Evolutionary conservation across 2,329 filamentous ascomycete species (phyloP).

Genomic region (Sarocladium oryzae): DNA sequence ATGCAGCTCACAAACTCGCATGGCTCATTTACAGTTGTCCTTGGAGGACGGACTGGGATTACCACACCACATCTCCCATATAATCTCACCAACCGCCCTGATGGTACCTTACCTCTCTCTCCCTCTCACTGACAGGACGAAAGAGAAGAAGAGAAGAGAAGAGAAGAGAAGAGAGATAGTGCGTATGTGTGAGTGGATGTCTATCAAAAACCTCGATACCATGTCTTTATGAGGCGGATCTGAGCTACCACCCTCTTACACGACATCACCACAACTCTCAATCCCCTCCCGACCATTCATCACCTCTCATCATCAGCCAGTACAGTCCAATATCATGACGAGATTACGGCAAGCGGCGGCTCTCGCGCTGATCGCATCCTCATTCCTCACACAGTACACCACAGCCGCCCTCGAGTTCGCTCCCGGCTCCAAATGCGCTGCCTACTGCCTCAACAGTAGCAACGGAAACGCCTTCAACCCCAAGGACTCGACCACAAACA

Average conservation of each 20-base stretch:
- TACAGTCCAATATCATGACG: no score
- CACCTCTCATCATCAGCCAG: neutral
- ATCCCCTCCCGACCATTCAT: neutral
- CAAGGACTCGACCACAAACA: constrained; percentile 32
- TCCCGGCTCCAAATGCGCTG: constrained; percentile 43
- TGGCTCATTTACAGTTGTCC: constrained; percentile 2
- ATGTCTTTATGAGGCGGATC: constrained; percentile 8
- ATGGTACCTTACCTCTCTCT: no score
- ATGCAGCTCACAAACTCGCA: no score
- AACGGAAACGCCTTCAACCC: constrained; percentile 27
- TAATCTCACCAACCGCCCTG: constrained; percentile 8
- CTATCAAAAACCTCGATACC: no score
- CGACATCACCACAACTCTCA: neutral
- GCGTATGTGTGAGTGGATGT: no score
- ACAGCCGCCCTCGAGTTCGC: constrained; percentile 36
- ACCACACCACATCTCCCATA: neutral
- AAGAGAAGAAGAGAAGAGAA: neutral
- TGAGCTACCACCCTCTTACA: neutral
- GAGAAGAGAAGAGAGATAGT: neutral
- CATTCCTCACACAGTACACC: constrained; percentile 7
- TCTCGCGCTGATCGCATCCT: constrained; percentile 6
- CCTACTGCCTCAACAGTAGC: constrained; percentile 36
- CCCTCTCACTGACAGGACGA: neutral
- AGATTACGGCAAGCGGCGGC: neutral
- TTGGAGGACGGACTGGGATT: constrained; percentile 1